These are phyloP conservation scores for Ceratocystis albifundus DNA, from an alignment of 2,329 filamentous ascomycete species.

Conservation along the genomic window DNA sequence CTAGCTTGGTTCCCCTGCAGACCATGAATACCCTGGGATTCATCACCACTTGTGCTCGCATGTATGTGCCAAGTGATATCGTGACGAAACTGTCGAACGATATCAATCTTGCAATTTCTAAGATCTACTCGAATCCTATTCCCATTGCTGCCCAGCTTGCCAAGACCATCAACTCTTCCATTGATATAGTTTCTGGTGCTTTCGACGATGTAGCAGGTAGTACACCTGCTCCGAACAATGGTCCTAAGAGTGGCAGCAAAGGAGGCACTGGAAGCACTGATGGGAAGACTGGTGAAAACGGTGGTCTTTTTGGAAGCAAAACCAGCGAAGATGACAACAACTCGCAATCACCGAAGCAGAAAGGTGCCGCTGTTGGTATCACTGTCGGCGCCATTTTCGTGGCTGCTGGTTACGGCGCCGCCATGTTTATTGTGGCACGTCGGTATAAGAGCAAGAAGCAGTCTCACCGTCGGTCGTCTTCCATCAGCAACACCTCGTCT, in stretches of 20 bases:
- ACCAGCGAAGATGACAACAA: constrained; percentile 35
- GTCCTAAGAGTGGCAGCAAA: neutral
- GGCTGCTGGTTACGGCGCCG: constrained; percentile 77
- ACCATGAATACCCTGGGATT: constrained; percentile 58
- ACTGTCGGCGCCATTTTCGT: constrained; percentile 66
- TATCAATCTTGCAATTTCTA: constrained; percentile 58
- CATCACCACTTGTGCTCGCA: constrained; percentile 60
- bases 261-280: neutral
- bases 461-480: constrained; percentile 65
- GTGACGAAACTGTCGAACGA: constrained; percentile 57
- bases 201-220: constrained; percentile 34
- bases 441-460: constrained; percentile 80
- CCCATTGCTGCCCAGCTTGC: constrained; percentile 61
- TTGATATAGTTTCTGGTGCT: constrained; percentile 50
- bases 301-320: constrained; percentile 28
- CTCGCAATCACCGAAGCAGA: constrained; percentile 46
- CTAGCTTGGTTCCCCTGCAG: constrained; percentile 64
- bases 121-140: constrained; percentile 60
- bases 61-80: constrained; percentile 61
- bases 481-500: constrained; percentile 46
- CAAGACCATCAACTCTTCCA: constrained; percentile 69
- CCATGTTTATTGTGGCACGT: constrained; percentile 87
- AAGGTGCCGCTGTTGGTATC: constrained; percentile 55
- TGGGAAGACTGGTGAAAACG: constrained; percentile 13
- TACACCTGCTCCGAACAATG: constrained; percentile 29